Conservation (phyloP, 768 basidiomycete species). For the Gelatoporia subvermispora region DNA sequence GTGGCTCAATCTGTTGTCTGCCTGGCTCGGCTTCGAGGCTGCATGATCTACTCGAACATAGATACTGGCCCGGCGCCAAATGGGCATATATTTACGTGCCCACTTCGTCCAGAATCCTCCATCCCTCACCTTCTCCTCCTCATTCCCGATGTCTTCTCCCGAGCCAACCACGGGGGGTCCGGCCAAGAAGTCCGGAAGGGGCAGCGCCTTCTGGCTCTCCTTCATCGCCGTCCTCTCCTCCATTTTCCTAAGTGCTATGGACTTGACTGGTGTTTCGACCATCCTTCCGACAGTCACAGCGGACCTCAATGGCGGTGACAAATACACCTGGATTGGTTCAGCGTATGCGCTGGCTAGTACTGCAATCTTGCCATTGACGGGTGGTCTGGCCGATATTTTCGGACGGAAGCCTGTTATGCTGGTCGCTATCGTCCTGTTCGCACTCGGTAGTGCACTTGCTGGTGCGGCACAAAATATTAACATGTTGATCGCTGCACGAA, state of each 20-base stretch:
- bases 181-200: too few relatives aligned
- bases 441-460: constrained; percentile 33
- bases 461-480: constrained; percentile 35
- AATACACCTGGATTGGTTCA: constrained; percentile 22
- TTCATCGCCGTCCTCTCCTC: constrained; percentile 15
- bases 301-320: constrained; percentile 15
- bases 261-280: constrained; percentile 14
- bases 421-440: constrained; percentile 25
- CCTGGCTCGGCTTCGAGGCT: too few relatives aligned
- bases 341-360: constrained; percentile 33
- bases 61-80: too few relatives aligned
- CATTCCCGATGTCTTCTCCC: too few relatives aligned
- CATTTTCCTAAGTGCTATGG: constrained; percentile 19
- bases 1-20: too few relatives aligned
- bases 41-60: too few relatives aligned
- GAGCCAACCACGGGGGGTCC: too few relatives aligned
- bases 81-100: too few relatives aligned
- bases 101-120: too few relatives aligned
- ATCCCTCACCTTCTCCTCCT: too few relatives aligned
- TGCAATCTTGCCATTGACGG: constrained; percentile 30
- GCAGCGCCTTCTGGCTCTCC: constrained; percentile 17
- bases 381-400: constrained; percentile 28
- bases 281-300: constrained; percentile 12
- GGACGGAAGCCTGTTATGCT: constrained; percentile 29
- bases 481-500: constrained; percentile 35